Conservation (phyloP, 1,139 yeast species). For the Yamadazyma conglobata region DNA sequence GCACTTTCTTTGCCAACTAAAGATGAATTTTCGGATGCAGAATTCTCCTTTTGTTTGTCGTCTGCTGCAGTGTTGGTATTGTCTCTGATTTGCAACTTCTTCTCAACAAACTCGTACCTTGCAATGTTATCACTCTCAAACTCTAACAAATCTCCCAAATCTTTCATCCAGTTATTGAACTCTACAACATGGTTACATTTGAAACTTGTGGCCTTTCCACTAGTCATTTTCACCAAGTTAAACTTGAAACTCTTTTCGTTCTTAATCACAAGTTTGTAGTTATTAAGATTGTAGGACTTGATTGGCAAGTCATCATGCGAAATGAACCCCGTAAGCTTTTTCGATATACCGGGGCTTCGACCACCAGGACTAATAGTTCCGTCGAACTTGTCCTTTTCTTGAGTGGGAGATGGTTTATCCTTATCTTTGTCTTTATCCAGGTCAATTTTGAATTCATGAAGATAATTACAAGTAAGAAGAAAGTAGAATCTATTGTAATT, state of each 20-base stretch:
- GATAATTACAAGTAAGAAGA: slow-evolving; percentile 42
- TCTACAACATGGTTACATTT: slow-evolving; percentile 34
- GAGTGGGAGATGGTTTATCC: slow-evolving; percentile 4
- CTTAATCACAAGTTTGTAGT: slow-evolving; percentile 31
- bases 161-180: slow-evolving; percentile 35
- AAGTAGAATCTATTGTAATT: slow-evolving; percentile 38
- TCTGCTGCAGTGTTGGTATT: background rate
- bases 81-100: slow-evolving; percentile 16
- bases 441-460: slow-evolving; percentile 44
- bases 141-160: slow-evolving; percentile 36
- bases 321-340: slow-evolving; percentile 41
- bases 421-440: slow-evolving; percentile 24
- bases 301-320: slow-evolving; percentile 41
- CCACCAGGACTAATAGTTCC: slow-evolving; percentile 28
- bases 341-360: no score
- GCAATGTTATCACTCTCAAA: slow-evolving; percentile 33
- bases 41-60: no score
- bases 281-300: slow-evolving; percentile 44
- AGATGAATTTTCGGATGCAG: background rate
- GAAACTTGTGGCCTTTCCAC: slow-evolving; percentile 34
- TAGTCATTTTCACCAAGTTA: slow-evolving; percentile 26
- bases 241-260: slow-evolving; percentile 36
- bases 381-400: slow-evolving; percentile 4
- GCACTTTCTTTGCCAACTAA: no score
- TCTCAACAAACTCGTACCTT: slow-evolving; percentile 34